Base-by-base conservation (phyloP, 192 early-diverging fungal genomes). In the Chytriomyces confervae region DNA sequence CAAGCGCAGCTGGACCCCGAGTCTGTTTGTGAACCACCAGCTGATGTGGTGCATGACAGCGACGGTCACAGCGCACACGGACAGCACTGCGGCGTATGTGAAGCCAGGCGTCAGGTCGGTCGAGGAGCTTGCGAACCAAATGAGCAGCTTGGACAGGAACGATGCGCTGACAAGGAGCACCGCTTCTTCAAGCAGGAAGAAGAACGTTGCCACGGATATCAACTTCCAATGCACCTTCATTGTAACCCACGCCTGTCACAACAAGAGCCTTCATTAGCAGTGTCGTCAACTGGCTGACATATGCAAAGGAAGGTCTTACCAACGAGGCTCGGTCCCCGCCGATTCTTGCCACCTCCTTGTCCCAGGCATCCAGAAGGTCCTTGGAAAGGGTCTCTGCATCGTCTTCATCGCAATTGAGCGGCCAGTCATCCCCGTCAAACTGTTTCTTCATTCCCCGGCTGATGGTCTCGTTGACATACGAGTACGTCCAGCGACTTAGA, bases 391-490 rank as follows among this genome's bases (percentile, higher is more conserved):
- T 13, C 45, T 77, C 77, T 0, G 82, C 75, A 48, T 83, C 81
- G 51, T 86, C 85, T 9, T 43, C 71, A 7, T 48, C 18, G 51
- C 84, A 79, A 36, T 82, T 72, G 6, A 49, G 61, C 0, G 82
- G 80, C 63, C 82, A 86, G 49, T 86, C 82, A 47, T 69, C 70
- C 23, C 46, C 47, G 3, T 20, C 29, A 3, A 86, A 50, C 36
- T 79, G 72, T 36, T 76, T 65, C 20, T 66, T 77, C 24, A 43
- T 57, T 16, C 85, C 85, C 50, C 79, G 53, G 20, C 51, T 18
- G 50, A 86, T 77, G 47, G 82, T 80, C 8, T 76, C 79, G 75
- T 77, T 78, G 71, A 86, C 75, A 65, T 79, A 84, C 6, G 50
- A 11, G 47, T 70, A 82, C 5, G 80, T 82, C 80, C 80, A 79